phyloP scores from a whole-genome alignment of 305 asterid species.

The Fraxinus baroniana region DNA sequence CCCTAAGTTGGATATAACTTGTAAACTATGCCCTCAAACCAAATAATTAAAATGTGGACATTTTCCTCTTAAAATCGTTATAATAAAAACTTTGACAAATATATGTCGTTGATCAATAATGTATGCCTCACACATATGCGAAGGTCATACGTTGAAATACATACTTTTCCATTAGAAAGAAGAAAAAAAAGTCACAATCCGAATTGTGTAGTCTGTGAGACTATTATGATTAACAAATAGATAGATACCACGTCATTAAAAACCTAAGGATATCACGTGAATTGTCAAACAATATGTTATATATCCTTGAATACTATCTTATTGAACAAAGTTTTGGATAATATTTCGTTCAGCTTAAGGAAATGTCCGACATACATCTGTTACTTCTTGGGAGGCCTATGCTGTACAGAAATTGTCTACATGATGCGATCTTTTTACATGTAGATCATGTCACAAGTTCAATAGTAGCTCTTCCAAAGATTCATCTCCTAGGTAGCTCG shows the following conservation, averaged over 20 bases:
- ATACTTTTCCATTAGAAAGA: neutral
- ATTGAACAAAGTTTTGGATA: neutral
- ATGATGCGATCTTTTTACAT: neutral
- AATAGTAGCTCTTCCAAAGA: neutral
- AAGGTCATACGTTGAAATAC: neutral
- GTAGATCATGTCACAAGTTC: neutral
- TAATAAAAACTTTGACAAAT: neutral
- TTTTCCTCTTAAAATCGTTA: neutral
- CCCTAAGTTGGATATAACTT: neutral
- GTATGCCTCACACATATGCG: neutral
- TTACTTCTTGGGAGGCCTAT: too few relatives aligned
- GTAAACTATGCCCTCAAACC: neutral
- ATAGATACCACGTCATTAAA: neutral
- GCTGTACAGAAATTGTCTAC: neutral
- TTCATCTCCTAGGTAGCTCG: neutral
- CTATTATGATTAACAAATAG: neutral
- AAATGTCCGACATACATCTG: too few relatives aligned
- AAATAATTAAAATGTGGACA: neutral
- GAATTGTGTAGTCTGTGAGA: neutral
- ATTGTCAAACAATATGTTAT: too few relatives aligned
- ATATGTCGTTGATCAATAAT: neutral
- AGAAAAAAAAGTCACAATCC: neutral
- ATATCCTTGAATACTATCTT: neutral
- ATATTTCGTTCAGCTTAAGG: neutral
- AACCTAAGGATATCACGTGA: neutral